Evolutionary conservation across 768 basidiomycete species (phyloP), one percentile per base, ranked within the genome.

Genomic region (Myochromella boudieri): DNA sequence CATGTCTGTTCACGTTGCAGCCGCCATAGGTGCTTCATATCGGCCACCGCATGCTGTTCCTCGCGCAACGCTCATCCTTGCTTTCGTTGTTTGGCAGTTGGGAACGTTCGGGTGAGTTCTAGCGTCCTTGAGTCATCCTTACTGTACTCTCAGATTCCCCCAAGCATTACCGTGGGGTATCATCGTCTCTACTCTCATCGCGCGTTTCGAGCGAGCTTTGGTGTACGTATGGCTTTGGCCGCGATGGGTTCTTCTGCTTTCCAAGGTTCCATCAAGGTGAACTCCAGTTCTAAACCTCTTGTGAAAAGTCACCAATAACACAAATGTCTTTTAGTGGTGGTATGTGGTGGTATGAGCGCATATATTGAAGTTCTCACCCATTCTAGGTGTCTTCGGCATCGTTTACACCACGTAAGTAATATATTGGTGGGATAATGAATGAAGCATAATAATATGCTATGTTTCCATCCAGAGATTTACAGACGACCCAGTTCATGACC

Each of bases 151-250:
- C 22, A 7, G 15, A 29, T 43, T 38, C 34, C 27, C 29, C 25
- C 48, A 49, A 87, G 86, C 1, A 80, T 90, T 38, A 89, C 83
- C 2, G 71, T 86, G 54, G 87, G 87, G 1, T 90, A 90, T 60
- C 87, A 90, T 59, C 75, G 87, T 28, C 65, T 91, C n/a, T 89
- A 84, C 64, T 87, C 87, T 4, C 88, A 90, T 57, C 76, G 78
- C 3, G 74, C 86, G 1, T 89, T 87, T 62, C 74, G 74, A 15
- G 87, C 87, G 4, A 67, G 67, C 1, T 46, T 76, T 14, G 70
- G 69, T 8, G 77, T 87, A 31, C 74, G 87, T 9, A 54, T 82
- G 4, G 63, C 76, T 17, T 66, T 91, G 25, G 84, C 87, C 15
- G 64, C 77, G 22, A 66, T 90, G 60, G 88, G 89, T 1, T 79